Evolutionary conservation across 306 rosid genomes (phyloP), one percentile per base, ranked within the genome.

Genomic region (Cucumis sativus): DNA sequence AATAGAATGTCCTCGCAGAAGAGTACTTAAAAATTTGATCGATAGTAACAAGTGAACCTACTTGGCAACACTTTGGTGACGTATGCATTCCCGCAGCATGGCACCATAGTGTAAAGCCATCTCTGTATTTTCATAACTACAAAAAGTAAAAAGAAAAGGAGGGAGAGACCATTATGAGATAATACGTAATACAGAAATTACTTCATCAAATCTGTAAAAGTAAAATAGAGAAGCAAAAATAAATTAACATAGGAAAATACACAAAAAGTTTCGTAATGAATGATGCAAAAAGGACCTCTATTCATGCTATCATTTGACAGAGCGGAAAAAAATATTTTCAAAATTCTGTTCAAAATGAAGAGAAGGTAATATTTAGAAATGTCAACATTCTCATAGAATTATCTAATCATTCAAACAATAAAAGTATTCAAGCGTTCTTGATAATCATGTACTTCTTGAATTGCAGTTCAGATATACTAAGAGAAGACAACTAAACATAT

Each of bases 21-120:
- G 58, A 80, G 39, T 62, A 60, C 55, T 79, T 25, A 65, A 21
- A 75, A 23, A 23, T 23, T 37, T 47, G 33, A 80, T 41, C n/a
- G 45, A 49, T 15, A 71, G 55, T 40, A 67, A 71, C 5, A 71
- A 43, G 40, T 14, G 54, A 71, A 28, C 90, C 83, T 81, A 95
- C 99, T 85, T 92, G 55, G 99, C 99, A 89, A 95, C 99, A 75
- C 79, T 91, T 84, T 95, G 99, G 84, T 95, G 99, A 80, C 99
- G 92, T 83, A 95, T 95, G 85, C 99, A 95, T 87, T 95, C 99
- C 89, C 97, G 86, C 83, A 95, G 83, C 97, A 95, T 95, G 45
- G 99, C 97, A 56, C 99, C 97, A 82, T 90, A 95, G 83, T 95
- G 99, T 72, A 95, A 86, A 83, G 97, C 99, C 99, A 95, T 89